Conservation (phyloP, 2,329 filamentous ascomycete species). For the Trichophyton equinum region DNA sequence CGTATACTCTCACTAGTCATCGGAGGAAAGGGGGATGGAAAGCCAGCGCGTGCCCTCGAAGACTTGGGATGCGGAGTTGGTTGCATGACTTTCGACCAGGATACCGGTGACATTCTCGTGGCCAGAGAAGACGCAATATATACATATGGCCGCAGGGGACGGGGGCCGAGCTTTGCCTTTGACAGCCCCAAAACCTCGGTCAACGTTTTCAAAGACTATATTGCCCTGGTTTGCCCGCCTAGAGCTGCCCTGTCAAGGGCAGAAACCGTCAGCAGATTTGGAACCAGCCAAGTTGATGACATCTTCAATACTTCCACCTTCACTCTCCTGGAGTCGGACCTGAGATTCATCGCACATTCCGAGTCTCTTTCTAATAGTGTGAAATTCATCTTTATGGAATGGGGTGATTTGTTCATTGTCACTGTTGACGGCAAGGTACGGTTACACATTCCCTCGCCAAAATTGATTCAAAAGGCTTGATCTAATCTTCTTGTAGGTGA, state of each 20-base stretch:
- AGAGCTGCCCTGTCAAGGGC: constrained; percentile 44
- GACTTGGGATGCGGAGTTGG: constrained; percentile 84
- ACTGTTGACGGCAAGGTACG: constrained; percentile 80
- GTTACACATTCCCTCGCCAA: not conserved
- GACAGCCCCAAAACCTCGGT: constrained; percentile 81
- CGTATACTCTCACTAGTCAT: constrained; percentile 78
- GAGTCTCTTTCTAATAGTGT: constrained; percentile 74
- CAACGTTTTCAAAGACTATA: constrained; percentile 68
- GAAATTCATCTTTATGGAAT: constrained; percentile 68
- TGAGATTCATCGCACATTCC: constrained; percentile 80
- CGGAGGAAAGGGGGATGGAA: constrained; percentile 76
- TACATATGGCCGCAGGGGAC: constrained; percentile 73
- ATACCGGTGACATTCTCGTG: constrained; percentile 76
- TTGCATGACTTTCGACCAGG: constrained; percentile 79
- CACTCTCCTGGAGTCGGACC: constrained; percentile 77
- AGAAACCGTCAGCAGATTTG: constrained; percentile 59
- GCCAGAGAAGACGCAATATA: constrained; percentile 92
- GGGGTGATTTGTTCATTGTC: constrained; percentile 85
- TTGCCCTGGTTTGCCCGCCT: constrained; percentile 73
- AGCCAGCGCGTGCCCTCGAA: constrained; percentile 76
- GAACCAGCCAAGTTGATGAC: constrained; percentile 57
- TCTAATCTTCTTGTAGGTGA: constrained; percentile 45
- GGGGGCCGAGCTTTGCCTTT: constrained; percentile 79
- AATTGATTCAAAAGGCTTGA: not conserved
- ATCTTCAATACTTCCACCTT: constrained; percentile 81